phyloP scores from a whole-genome alignment of 768 basidiomycete species.

The Plicaturopsis crispa region DNA sequence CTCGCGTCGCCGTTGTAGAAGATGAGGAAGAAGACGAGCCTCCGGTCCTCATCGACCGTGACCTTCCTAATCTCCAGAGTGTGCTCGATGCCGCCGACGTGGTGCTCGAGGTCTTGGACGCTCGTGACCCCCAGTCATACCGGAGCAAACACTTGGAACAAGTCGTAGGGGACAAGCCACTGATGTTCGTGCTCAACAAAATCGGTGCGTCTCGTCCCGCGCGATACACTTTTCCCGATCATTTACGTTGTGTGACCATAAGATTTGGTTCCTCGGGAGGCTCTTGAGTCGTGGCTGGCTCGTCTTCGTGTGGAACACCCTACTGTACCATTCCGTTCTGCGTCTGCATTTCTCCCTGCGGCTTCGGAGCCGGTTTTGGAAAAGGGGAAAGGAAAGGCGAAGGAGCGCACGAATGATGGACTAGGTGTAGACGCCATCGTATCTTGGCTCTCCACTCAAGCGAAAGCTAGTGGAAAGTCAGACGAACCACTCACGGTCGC shows the following conservation, averaged over 20 bases:
- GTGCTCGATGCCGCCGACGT: constrained; percentile 77
- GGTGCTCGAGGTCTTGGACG: constrained; percentile 75
- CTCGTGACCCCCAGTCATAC: constrained; percentile 70
- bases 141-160: constrained; percentile 61
- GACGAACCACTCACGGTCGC: constrained; percentile 58
- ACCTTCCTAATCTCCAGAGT: constrained; percentile 51
- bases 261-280: constrained; percentile 81
- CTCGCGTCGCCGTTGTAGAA: constrained; percentile 15
- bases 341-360: constrained; percentile 55
- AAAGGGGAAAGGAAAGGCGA: constrained; percentile 39
- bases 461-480: constrained; percentile 37
- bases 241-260: constrained; percentile 3
- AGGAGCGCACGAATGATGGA: constrained; percentile 42
- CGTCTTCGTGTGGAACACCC: constrained; percentile 53
- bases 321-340: constrained; percentile 67
- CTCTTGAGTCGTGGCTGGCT: constrained; percentile 60
- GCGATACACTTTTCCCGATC: neutral
- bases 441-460: constrained; percentile 36
- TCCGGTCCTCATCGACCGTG: constrained; percentile 56
- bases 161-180: constrained; percentile 29
- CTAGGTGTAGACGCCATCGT: constrained; percentile 51
- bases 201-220: constrained; percentile 49
- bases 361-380: constrained; percentile 14
- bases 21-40: constrained; percentile 45
- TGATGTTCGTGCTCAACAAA: constrained; percentile 78